Evolutionary conservation across 371 early-diverging fungal genomes (phyloP), one percentile per base, ranked within the genome.

Genomic region (Haplosporangium sp.): DNA sequence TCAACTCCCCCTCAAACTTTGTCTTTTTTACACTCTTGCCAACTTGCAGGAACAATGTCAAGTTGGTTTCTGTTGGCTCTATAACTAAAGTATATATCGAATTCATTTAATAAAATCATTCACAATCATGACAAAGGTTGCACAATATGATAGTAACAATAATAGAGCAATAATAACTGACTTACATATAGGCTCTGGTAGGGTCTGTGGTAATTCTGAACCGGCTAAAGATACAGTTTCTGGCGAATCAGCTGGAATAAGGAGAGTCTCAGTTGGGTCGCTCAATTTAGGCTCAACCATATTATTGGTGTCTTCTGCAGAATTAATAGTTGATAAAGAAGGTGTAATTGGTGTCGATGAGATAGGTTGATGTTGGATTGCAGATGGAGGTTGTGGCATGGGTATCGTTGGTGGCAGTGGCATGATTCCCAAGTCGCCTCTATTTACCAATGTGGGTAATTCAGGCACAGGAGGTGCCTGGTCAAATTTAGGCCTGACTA

Each of bases 1-100:
- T 90, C 55, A 91, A 61, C 59, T 89, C 89, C 13, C 90, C 92
- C 5, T 83, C 83, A 60, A 89, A 90, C 50, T 65, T 50, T 3
- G 85, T 76, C 71, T 87, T 89, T 37, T 89, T 88, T 15, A 88
- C 76, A 47, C 84, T 82, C 60, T 87, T 83, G 34, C 86, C 86
- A 15, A 82, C 70, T 69, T 88, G 87, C 44, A 90, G 65, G 76
- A 85, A 90, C 17, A 90, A 63, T 3, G 85, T 87, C 53, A 84
- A 57, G 9, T 65, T 61, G 11, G 64, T 65, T 4, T 76, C 81
- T 1, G 45, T 34, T 10, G 70, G 67, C 11, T 65, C 68, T 34
- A 56, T 65, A 57, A 57, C 40, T 60, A 35, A 15, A 57, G 15
- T 10, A 34, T 15, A 27, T 13, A 52, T 47, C 20, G 7, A 3